These are phyloP conservation scores for Asterophora parasitica DNA, from an alignment of 768 basidiomycete species.

Conservation along the genomic window DNA sequence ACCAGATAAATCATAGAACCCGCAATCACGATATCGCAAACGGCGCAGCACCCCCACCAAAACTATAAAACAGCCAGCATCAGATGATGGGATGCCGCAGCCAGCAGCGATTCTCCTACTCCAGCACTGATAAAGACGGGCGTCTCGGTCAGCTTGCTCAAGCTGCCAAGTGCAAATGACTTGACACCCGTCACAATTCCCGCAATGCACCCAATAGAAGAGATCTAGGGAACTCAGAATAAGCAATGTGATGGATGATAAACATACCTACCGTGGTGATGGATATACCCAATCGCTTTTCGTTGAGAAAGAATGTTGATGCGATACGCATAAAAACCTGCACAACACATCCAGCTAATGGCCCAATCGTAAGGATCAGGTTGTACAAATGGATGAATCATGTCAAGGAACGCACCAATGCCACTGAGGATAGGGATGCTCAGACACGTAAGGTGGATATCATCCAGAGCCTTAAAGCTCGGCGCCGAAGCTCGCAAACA, in stretches of 20 bases:
- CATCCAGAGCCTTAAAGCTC: constrained; percentile 21
- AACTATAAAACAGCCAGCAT: constrained; percentile 13
- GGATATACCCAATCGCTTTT: constrained; percentile 13
- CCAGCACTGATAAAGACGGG: constrained; percentile 18
- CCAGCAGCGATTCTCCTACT: constrained; percentile 1
- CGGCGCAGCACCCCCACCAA: constrained; percentile 23
- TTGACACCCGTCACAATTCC: constrained; percentile 20
- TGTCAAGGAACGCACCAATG: constrained; percentile 17
- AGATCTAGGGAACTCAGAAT: constrained; percentile 7
- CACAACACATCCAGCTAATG: constrained; percentile 26
- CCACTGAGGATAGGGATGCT: constrained; percentile 27
- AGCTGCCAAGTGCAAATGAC: constrained; percentile 16
- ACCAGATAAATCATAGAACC: constrained; percentile 24
- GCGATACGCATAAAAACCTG: constrained; percentile 30
- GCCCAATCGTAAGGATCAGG: background rate
- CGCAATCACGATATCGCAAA: constrained; percentile 25
- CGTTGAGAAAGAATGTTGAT: constrained; percentile 25
- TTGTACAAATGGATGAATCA: background rate
- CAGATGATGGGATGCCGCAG: background rate
- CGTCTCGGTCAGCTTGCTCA: constrained; percentile 16
- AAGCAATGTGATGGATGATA: background rate
- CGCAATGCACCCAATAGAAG: constrained; percentile 15
- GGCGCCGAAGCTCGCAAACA: constrained; percentile 22
- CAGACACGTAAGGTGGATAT: constrained; percentile 21
- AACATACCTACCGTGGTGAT: constrained; percentile 15